These are phyloP conservation scores for Triticum monococcum DNA, from an alignment of 176 grass and related monocot species.

Conservation along the genomic window DNA sequence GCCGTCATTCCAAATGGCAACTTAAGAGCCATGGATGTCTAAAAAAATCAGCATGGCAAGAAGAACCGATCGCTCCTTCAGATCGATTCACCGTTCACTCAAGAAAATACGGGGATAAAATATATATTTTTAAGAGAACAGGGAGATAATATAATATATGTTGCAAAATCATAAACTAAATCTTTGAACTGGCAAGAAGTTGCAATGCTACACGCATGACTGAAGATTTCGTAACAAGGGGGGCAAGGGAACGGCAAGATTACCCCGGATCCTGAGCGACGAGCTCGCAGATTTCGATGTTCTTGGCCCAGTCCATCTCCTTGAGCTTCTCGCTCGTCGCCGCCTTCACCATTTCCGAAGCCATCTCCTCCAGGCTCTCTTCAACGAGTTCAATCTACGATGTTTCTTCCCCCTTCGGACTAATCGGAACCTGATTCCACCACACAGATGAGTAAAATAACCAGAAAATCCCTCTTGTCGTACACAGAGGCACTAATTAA, in stretches of 20 bases:
- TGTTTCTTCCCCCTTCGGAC: not conserved
- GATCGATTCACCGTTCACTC: constrained; percentile 21
- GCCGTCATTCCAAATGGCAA: constrained; percentile 41
- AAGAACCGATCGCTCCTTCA: not conserved
- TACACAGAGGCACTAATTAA: not conserved
- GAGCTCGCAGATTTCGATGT: constrained; percentile 99
- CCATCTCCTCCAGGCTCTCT: constrained; percentile 37
- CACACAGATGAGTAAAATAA: not conserved
- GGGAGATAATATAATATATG: not conserved
- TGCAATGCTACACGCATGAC: constrained; percentile 4
- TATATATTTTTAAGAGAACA: not conserved
- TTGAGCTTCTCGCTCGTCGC: constrained; percentile 90
- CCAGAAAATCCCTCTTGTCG: not conserved
- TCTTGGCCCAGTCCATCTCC: constrained; percentile 92
- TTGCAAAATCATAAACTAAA: not conserved
- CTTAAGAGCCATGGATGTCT: constrained; percentile 20
- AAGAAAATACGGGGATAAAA: constrained; percentile 4
- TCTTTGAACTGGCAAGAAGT: not conserved
- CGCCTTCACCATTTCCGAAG: constrained; percentile 82
- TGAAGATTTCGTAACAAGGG: not conserved
- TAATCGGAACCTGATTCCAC: constrained; percentile 36
- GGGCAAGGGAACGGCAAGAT: constrained; percentile 8
- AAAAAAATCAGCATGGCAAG: constrained; percentile 14
- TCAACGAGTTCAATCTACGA: not conserved
- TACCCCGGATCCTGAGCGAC: constrained; percentile 79